Percentiles rank a stretch among this genome's conserved stretches.
Evolutionary conservation across 2,329 filamentous ascomycete genomes (phyloP).

Genomic region (Fusarium cicatricum): DNA sequence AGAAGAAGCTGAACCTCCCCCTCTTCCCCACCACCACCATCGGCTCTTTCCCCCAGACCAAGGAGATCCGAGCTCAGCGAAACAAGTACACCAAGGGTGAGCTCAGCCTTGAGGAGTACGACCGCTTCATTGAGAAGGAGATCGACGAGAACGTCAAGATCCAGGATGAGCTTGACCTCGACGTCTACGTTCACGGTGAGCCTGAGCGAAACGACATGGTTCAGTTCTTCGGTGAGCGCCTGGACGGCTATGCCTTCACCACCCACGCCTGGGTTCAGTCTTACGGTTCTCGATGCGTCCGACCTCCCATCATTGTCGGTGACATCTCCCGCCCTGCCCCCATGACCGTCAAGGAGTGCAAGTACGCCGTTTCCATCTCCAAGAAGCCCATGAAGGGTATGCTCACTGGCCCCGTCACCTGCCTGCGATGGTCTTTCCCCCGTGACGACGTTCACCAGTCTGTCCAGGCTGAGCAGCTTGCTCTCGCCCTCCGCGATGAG

Average conservation of each 20-base stretch:
- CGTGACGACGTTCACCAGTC: constrained; percentile 99
- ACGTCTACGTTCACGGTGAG: constrained; percentile 98
- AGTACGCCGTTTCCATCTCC: constrained; percentile 95
- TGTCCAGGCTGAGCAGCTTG: constrained; percentile 97
- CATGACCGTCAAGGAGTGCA: constrained; percentile 99
- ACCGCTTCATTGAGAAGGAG: constrained; percentile 99
- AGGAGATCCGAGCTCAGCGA: constrained; percentile 95
- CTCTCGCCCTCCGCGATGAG: constrained; percentile 97
- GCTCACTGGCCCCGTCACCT: constrained; percentile 99
- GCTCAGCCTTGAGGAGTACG: constrained; percentile 91
- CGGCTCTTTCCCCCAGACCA: constrained; percentile 98
- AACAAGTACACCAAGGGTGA: constrained; percentile 99
- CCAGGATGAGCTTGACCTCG: constrained; percentile 96
- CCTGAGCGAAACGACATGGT: constrained; percentile 99
- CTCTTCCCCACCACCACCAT: constrained; percentile 99
- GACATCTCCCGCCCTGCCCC: constrained; percentile 96
- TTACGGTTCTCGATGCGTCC: constrained; percentile 98
- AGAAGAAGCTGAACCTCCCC: constrained; percentile 91
- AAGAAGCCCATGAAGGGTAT: constrained; percentile 99
- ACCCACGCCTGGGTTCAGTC: constrained; percentile 99
- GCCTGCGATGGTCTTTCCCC: constrained; percentile 99
- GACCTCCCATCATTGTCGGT: constrained; percentile 97
- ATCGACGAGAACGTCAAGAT: constrained; percentile 94
- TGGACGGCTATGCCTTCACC: constrained; percentile 98
- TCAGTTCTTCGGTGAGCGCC: constrained; percentile 98